Percentiles rank a stretch among this genome's conserved stretches.
Evolutionary conservation across 2,329 filamentous ascomycete species (phyloP).

Genomic region (Davidsoniella neocaledoniae): DNA sequence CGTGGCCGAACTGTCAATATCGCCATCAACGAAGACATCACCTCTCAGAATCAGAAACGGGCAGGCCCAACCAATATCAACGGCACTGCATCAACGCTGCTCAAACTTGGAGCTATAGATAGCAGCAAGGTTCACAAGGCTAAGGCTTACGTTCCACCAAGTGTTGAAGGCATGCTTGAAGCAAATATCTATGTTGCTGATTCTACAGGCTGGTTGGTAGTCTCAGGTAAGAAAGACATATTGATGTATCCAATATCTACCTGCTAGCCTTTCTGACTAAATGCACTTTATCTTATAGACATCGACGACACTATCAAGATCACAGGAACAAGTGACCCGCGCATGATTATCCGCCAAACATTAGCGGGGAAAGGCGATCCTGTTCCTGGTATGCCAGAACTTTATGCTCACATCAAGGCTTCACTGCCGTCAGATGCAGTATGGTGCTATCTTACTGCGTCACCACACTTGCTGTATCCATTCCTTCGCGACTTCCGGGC

Average conservation of each 20-base stretch:
- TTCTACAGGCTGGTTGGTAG: constrained; percentile 65
- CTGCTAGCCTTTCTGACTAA: neutral
- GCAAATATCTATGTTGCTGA: constrained; percentile 61
- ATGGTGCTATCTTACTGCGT: constrained; percentile 88
- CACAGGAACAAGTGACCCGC: constrained; percentile 63
- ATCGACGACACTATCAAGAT: constrained; percentile 93
- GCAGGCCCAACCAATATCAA: constrained; percentile 56
- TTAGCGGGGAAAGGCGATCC: constrained; percentile 61
- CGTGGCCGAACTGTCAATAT: constrained; percentile 44
- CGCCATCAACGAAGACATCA: neutral
- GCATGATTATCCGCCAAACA: constrained; percentile 67
- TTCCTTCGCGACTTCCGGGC: constrained; percentile 64
- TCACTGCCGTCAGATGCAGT: constrained; percentile 41
- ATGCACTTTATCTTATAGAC: constrained; percentile 31
- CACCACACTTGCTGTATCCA: constrained; percentile 85
- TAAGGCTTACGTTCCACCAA: constrained; percentile 32
- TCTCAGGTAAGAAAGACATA: constrained; percentile 40
- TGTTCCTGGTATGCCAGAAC: constrained; percentile 65
- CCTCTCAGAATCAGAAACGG: constrained; percentile 19
- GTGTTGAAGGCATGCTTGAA: constrained; percentile 36
- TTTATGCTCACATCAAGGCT: constrained; percentile 52
- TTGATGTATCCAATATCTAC: constrained; percentile 12
- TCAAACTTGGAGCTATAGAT: constrained; percentile 31
- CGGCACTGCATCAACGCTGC: constrained; percentile 51
- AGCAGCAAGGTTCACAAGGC: constrained; percentile 29